A percentile compares a stretch with the other conserved stretches of the same genome.
Conservation (phyloP, 371 early-diverging fungal species). For the Syncephalastrum monosporum region DNA sequence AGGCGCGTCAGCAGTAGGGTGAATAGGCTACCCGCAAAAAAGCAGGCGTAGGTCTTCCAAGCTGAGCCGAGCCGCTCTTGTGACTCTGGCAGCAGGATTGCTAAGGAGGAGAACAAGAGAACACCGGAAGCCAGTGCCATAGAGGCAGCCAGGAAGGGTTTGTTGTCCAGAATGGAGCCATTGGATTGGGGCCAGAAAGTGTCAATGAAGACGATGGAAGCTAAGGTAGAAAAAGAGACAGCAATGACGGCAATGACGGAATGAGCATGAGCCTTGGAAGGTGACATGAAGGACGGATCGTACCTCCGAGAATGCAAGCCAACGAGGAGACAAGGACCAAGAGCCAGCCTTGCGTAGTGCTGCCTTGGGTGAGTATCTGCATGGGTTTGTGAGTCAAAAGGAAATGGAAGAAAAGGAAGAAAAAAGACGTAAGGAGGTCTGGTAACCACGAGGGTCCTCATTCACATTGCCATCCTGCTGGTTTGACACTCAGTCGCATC, state of each 20-base stretch:
- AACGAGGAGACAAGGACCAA: slow-evolving; percentile 34
- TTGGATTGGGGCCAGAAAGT: not conserved
- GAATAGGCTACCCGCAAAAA: slow-evolving; percentile 32
- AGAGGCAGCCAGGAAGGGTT: slow-evolving; percentile 31
- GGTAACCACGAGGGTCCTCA: no score
- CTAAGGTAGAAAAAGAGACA: slow-evolving; percentile 10
- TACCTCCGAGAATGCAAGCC: slow-evolving; percentile 41
- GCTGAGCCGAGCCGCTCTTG: slow-evolving; percentile 19
- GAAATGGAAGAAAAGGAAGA: no score
- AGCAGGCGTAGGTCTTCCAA: slow-evolving; percentile 23
- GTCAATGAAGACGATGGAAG: slow-evolving; percentile 24
- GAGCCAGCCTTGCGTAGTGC: slow-evolving; percentile 26
- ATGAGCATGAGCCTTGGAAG: no score
- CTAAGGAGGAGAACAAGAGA: slow-evolving; percentile 35
- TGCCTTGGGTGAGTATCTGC: not conserved
- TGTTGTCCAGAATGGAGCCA: slow-evolving; percentile 23
- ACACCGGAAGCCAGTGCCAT: slow-evolving; percentile 45
- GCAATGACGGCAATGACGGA: not conserved
- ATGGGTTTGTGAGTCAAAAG: no score
- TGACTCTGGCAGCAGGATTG: slow-evolving; percentile 33
- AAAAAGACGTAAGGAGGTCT: no score
- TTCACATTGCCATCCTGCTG: no score
- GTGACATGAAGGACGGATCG: not conserved
- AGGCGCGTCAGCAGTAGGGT: slow-evolving; percentile 28
- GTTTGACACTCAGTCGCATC: no score